A percentile compares a stretch with the other conserved stretches of the same genome.
Evolutionary conservation across 495 filamentous ascomycete genomes (phyloP).

Genomic region (Aspergillus ellipticus): DNA sequence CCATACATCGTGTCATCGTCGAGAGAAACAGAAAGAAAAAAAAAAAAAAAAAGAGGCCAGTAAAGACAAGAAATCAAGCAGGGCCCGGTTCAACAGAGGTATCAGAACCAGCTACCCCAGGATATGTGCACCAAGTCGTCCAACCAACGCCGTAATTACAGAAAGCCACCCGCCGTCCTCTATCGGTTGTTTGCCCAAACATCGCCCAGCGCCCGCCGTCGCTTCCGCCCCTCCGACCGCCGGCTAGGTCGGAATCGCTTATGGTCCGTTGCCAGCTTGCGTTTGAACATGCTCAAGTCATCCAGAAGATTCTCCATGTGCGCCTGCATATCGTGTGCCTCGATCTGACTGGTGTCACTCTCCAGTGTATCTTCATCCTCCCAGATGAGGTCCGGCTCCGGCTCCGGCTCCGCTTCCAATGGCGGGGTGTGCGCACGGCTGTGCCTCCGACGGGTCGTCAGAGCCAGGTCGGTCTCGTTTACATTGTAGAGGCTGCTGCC

Average conservation of each 20-base stretch:
- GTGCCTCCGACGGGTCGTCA: constrained; percentile 31
- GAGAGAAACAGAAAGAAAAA: constrained; percentile 24
- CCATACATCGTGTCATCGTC: constrained; percentile 14
- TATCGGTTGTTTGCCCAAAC: constrained; percentile 34
- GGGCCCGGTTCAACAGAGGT: not conserved
- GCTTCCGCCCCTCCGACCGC: constrained; percentile 20
- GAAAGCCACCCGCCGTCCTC: constrained; percentile 3
- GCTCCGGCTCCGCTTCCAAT: constrained; percentile 28
- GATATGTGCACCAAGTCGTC: constrained; percentile 21
- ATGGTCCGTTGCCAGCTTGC: constrained; percentile 77
- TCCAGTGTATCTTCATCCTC: constrained; percentile 32
- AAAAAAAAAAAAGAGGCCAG: constrained; percentile 10
- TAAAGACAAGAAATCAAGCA: not conserved
- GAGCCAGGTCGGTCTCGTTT: constrained; percentile 39
- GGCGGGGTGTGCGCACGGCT: constrained; percentile 37
- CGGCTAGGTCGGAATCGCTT: constrained; percentile 47
- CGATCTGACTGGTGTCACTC: constrained; percentile 27
- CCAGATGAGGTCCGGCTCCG: constrained; percentile 37
- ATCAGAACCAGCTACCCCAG: constrained; percentile 9
- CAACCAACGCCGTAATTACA: constrained; percentile 23
- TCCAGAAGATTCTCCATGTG: constrained; percentile 68
- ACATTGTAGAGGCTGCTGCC: constrained; percentile 32
- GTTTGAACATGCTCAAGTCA: constrained; percentile 76
- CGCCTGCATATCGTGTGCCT: constrained; percentile 59
- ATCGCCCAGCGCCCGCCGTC: constrained; percentile 33